Evolutionary conservation across 768 basidiomycete genomes (phyloP), one percentile per base, ranked within the genome.

Genomic region (Lactarius tabidus): DNA sequence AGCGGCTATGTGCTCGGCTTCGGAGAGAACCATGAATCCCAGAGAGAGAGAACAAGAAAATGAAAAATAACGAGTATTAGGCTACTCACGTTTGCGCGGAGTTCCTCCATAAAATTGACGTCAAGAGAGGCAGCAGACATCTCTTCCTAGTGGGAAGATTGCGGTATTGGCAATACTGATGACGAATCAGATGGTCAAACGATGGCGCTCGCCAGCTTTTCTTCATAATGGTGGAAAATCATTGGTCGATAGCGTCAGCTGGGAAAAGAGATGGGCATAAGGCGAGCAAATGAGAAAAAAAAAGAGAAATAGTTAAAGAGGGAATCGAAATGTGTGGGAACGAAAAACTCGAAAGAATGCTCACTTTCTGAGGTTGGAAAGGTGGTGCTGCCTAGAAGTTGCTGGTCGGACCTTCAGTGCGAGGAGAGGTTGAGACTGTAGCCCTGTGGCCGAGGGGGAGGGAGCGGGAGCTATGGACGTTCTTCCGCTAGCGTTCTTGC

Each of bases 11-110:
- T 97, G 92, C 85, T 99, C 97, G 70, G 96, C 95, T 83, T 98
- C 97, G 69, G 93, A 95, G 60, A 99, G 87, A 76, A 99, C 97
- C 73, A 95, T 94, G 84, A 99, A 98, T 97, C 96, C 94, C 95
- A 3, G 57, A 51, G 62, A 6, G 59, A 64, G 17, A n/a, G 8
- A 3, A 45, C 33, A 58, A 23, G 0, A 26, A 18, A 10, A 48
- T 14, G 20, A 36, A 28, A 26, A 18, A 8, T n/a, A 14, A 31
- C 5, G 29, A 15, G 2, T 57, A 52, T n/a, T n/a, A n/a, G n/a
- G 82, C 65, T 61, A 95, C 95, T 95, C 83, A 98, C 97, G 82
- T 98, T 99, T 72, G 97, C 97, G 74, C 90, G 89, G 45, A 99
- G 82, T 79, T 99, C 97, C 72, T 98, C 97, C 78, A 98, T 99